A percentile compares a stretch with the other conserved stretches of the same genome.
Conservation (phyloP, 2,329 filamentous ascomycete species). For the Tricladium varicosporioides region DNA sequence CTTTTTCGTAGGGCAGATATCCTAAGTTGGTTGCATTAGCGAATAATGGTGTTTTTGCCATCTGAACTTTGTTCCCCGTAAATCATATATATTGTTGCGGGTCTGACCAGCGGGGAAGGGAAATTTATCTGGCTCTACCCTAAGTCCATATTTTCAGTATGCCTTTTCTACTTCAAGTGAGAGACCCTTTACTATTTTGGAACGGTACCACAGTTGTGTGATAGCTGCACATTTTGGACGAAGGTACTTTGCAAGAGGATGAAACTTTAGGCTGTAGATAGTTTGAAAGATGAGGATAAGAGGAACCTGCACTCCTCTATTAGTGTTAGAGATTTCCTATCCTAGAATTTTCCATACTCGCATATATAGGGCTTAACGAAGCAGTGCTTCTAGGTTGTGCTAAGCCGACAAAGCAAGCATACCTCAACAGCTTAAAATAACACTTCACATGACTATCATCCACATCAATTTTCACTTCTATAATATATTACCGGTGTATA, state of each 20-base stretch:
- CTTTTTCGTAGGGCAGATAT: constrained; percentile 12
- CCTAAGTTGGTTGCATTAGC: constrained; percentile 7
- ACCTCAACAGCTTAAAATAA: no score
- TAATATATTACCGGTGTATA: no score
- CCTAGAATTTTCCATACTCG: no score
- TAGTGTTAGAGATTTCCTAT: no score
- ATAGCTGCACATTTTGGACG: constrained; percentile 27
- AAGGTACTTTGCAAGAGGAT: constrained; percentile 34
- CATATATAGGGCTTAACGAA: no score
- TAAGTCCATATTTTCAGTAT: constrained; percentile 18
- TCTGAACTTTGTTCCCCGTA: not conserved
- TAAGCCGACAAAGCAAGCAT: no score
- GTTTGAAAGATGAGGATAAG: not conserved
- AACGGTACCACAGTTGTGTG: constrained; percentile 8
- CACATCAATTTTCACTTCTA: no score
- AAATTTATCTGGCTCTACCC: constrained; percentile 31
- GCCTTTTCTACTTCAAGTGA: constrained; percentile 1
- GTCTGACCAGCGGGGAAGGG: constrained; percentile 28
- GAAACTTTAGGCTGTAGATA: constrained; percentile 21
- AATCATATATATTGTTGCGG: constrained; percentile 22
- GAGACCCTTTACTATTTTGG: constrained; percentile 4
- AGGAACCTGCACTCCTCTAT: not conserved
- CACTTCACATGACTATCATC: no score
- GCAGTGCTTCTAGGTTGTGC: no score
- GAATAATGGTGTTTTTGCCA: constrained; percentile 14